These are phyloP conservation scores for Colletotrichum sp. DNA, from an alignment of 2,329 filamentous ascomycete species.

Conservation along the genomic window DNA sequence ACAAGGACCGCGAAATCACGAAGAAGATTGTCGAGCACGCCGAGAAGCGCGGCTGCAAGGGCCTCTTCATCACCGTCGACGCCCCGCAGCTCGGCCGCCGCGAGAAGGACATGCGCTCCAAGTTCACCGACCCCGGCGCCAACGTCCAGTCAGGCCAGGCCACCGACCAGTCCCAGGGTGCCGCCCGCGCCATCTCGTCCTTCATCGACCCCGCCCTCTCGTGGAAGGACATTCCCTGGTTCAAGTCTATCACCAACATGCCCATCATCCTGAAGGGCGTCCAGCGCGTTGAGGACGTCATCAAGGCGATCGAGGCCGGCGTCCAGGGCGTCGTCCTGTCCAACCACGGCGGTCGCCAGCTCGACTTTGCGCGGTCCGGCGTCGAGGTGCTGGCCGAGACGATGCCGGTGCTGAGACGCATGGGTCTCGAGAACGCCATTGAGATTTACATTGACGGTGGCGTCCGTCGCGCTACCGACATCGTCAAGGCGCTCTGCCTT, in stretches of 20 bases:
- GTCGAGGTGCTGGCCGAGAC: slow-evolving; percentile 93
- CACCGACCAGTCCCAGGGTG: slow-evolving; percentile 89
- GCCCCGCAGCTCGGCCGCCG: slow-evolving; percentile 92
- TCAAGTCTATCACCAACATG: slow-evolving; percentile 87
- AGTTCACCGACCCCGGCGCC: slow-evolving; percentile 84
- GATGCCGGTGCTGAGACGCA: slow-evolving; percentile 81
- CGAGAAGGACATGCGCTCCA: slow-evolving; percentile 97
- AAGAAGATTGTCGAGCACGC: slow-evolving; percentile 90
- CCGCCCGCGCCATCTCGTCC: slow-evolving; percentile 89
- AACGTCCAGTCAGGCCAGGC: slow-evolving; percentile 78
- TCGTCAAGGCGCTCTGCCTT: slow-evolving; percentile 92
- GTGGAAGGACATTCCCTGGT: slow-evolving; percentile 96
- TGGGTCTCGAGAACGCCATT: slow-evolving; percentile 75
- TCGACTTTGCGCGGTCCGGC: slow-evolving; percentile 88
- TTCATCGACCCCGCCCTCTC: slow-evolving; percentile 96
- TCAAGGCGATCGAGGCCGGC: slow-evolving; percentile 81
- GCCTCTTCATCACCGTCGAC: slow-evolving; percentile 97
- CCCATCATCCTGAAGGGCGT: slow-evolving; percentile 97
- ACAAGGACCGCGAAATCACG: slow-evolving; percentile 92
- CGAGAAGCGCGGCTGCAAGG: slow-evolving; percentile 89
- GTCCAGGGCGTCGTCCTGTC: slow-evolving; percentile 91
- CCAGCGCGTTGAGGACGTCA: slow-evolving; percentile 93
- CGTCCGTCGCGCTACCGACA: slow-evolving; percentile 87
- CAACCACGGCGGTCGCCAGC: slow-evolving; percentile 94
- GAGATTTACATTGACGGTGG: slow-evolving; percentile 94